These are phyloP conservation scores for Venturiaceae sp. DNA, from an alignment of 2,329 filamentous ascomycete genomes.

Conservation along the genomic window DNA sequence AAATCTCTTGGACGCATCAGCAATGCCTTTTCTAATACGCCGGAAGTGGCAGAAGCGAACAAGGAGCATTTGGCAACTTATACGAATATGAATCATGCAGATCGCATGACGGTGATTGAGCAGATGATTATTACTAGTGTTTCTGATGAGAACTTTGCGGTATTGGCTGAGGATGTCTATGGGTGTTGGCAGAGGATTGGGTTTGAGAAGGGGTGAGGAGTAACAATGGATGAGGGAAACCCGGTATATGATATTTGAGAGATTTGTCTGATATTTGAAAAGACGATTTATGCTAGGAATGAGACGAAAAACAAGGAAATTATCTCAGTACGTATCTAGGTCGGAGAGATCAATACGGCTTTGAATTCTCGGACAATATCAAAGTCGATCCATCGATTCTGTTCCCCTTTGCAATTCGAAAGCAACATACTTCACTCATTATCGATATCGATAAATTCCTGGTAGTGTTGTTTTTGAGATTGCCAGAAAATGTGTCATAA, in stretches of 20 bases:
- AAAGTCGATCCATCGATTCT: too few species aligned
- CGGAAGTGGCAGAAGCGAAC: background rate
- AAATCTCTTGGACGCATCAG: background rate
- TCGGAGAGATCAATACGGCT: too few species aligned
- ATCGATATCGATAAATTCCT: too few species aligned
- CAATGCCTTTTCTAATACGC: background rate
- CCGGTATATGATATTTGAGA: background rate
- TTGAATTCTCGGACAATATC: too few species aligned
- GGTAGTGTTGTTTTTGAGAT: too few species aligned
- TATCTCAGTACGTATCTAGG: background rate
- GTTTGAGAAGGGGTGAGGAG: slow-evolving; percentile 19
- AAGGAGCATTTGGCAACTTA: slow-evolving; percentile 20
- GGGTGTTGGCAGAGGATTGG: slow-evolving; percentile 38
- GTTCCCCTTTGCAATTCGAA: too few species aligned
- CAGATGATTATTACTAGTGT: slow-evolving; percentile 41
- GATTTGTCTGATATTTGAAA: background rate
- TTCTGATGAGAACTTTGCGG: slow-evolving; percentile 38
- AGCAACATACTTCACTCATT: too few species aligned
- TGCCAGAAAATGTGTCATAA: too few species aligned
- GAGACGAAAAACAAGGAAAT: background rate
- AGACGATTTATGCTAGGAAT: background rate
- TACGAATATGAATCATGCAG: slow-evolving; percentile 27
- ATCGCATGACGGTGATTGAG: slow-evolving; percentile 33
- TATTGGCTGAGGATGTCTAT: slow-evolving; percentile 41
- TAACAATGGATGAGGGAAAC: too few species aligned